phyloP scores from a whole-genome alignment of 352 stramenopile genomes.

The Phytophthora sojae region DNA sequence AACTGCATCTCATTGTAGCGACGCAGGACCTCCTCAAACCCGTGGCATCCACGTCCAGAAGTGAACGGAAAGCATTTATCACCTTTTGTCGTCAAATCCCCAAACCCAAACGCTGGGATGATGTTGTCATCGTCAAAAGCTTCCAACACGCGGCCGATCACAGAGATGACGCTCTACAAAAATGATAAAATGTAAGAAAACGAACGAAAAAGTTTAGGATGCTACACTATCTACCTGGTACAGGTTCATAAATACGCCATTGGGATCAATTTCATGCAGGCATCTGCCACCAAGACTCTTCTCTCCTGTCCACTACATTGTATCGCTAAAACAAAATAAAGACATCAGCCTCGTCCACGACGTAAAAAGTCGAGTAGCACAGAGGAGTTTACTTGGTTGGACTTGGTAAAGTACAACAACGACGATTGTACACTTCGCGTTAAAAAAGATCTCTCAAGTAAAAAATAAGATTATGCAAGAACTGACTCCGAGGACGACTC shows the following conservation, averaged over 20 bases:
- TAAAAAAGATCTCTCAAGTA: not conserved
- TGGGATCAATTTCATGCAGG: constrained; percentile 71
- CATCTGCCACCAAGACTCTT: constrained; percentile 59
- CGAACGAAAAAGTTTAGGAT: not conserved
- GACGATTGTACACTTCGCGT: not conserved
- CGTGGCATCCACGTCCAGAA: constrained; percentile 45
- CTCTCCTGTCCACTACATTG: constrained; percentile 67
- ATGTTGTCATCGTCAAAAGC: constrained; percentile 87
- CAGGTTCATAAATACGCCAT: constrained; percentile 58
- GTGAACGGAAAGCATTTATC: constrained; percentile 55
- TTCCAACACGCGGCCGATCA: constrained; percentile 73
- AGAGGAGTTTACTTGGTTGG: constrained; percentile 53
- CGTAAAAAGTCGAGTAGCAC: not conserved
- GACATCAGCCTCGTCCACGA: too few species aligned
- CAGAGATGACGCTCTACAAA: constrained; percentile 61
- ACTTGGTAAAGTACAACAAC: constrained; percentile 64
- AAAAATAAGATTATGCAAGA: not conserved
- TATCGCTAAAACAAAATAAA: too few species aligned
- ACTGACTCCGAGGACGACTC: constrained; percentile 60
- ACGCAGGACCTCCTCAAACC: constrained; percentile 63
- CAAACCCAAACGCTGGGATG: constrained; percentile 79
- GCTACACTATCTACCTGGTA: constrained; percentile 53
- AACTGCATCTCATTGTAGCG: constrained; percentile 74
- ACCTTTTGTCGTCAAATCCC: constrained; percentile 61
- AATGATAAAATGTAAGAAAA: not conserved